phyloP scores from a whole-genome alignment of 805 yeast genomes.

The Pichia gijzeniarum region DNA sequence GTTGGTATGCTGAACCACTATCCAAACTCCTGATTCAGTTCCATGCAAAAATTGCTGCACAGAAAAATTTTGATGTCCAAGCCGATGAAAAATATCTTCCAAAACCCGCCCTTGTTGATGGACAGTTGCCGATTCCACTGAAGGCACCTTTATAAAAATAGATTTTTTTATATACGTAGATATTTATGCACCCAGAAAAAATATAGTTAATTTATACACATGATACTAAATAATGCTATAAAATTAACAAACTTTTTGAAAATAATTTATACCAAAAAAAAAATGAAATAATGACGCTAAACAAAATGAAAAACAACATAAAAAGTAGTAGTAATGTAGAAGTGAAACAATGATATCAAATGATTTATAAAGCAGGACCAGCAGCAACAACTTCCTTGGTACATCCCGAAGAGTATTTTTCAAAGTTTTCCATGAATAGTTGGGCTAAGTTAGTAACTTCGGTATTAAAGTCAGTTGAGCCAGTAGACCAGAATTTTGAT shows the following conservation, averaged over 20 bases:
- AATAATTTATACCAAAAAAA: background rate
- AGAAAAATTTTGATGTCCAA: constrained; percentile 8
- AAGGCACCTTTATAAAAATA: background rate
- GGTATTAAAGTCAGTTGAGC: constrained; percentile 41
- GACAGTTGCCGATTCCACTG: constrained; percentile 1
- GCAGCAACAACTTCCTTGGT: constrained; percentile 86
- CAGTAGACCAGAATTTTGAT: constrained; percentile 67
- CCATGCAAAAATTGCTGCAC: constrained; percentile 14
- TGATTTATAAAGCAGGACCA: constrained; percentile 59
- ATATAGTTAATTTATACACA: background rate
- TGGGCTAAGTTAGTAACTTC: constrained; percentile 65
- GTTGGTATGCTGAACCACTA: constrained; percentile 61
- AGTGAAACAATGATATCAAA: background rate
- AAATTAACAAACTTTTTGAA: background rate
- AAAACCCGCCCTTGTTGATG: constrained; percentile 8
- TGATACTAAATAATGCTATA: background rate
- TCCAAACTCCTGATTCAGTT: constrained; percentile 31
- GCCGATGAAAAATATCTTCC: constrained; percentile 9
- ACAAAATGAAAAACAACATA: background rate
- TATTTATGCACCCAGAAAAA: background rate
- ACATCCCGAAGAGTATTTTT: constrained; percentile 74
- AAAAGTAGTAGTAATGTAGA: constrained; percentile 1
- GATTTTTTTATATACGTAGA: no score
- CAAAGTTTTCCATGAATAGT: constrained; percentile 81
- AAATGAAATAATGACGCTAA: background rate